A percentile compares a stretch with the other conserved stretches of the same genome.
These are phyloP conservation scores for Penicillium canariense DNA, from an alignment of 495 filamentous ascomycete species.

Conservation along the genomic window DNA sequence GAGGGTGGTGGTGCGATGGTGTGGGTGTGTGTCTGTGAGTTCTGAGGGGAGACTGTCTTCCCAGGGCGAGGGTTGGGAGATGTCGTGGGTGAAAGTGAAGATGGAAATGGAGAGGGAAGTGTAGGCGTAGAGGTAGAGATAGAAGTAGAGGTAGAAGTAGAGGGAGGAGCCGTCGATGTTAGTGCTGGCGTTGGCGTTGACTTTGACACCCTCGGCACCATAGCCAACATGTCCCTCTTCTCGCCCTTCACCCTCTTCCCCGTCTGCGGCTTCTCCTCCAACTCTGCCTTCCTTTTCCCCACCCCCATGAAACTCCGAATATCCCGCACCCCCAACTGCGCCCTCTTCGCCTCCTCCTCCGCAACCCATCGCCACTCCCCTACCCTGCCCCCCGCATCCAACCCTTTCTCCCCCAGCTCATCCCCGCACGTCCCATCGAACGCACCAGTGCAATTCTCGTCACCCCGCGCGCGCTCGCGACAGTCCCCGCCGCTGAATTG, in stretches of 20 bases:
- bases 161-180: too few species aligned
- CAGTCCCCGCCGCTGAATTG: conserved; percentile 55
- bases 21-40: too few species aligned
- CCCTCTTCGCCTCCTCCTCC: conserved; percentile 17
- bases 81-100: background rate
- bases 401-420: background rate
- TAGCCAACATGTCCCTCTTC: background rate
- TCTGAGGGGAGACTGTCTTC: too few species aligned
- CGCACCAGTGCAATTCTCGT: conserved; percentile 1
- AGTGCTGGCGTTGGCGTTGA: background rate
- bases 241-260: conserved; percentile 12
- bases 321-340: conserved; percentile 33
- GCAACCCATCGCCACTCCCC: conserved; percentile 20
- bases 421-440: conserved; percentile 19
- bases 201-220: background rate
- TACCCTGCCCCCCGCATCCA: background rate
- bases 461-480: background rate
- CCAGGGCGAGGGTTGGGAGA: too few species aligned
- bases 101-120: background rate
- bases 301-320: conserved; percentile 40
- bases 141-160: too few species aligned
- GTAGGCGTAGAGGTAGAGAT: background rate
- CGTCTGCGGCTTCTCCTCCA: background rate
- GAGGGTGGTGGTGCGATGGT: too few species aligned
- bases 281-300: conserved; percentile 24